A percentile compares a stretch with the other conserved stretches of the same genome.
phyloP scores from a whole-genome alignment of 2,329 filamentous ascomycete species.

The Myriosclerotinia duriaeana region DNA sequence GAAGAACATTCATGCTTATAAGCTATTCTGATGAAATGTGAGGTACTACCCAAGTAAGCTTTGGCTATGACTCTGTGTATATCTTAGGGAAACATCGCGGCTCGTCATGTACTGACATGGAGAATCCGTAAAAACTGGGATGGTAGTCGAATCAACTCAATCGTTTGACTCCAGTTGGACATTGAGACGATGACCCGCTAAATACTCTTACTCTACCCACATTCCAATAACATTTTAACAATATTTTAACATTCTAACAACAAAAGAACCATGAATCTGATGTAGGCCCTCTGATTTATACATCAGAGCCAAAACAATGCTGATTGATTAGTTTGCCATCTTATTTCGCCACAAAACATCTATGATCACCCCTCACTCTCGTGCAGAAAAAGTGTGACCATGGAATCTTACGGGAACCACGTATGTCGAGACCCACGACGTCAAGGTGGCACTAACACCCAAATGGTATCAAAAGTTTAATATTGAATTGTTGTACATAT shows the following conservation, averaged over 20 bases:
- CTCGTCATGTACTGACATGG: no score
- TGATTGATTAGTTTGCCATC: neutral
- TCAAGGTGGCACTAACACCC: neutral
- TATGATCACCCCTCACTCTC: neutral
- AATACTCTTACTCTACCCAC: neutral
- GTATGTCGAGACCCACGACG: neutral
- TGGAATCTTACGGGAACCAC: neutral
- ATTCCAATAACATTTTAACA: no score
- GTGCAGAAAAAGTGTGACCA: neutral
- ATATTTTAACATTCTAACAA: neutral
- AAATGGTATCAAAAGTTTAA: neutral
- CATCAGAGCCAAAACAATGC: no score
- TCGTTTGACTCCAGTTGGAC: conserved; percentile 24
- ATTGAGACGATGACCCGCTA: neutral
- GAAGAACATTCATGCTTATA: no score
- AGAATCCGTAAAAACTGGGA: neutral
- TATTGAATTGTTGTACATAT: neutral
- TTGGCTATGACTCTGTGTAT: no score
- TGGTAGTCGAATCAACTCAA: neutral
- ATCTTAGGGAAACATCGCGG: no score
- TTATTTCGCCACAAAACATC: neutral
- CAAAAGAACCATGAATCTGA: neutral
- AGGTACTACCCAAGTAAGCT: no score
- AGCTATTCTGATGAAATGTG: no score
- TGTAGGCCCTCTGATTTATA: neutral